Evolutionary conservation across 768 basidiomycete species (phyloP).

Genomic region (Trametes cinnabarina): DNA sequence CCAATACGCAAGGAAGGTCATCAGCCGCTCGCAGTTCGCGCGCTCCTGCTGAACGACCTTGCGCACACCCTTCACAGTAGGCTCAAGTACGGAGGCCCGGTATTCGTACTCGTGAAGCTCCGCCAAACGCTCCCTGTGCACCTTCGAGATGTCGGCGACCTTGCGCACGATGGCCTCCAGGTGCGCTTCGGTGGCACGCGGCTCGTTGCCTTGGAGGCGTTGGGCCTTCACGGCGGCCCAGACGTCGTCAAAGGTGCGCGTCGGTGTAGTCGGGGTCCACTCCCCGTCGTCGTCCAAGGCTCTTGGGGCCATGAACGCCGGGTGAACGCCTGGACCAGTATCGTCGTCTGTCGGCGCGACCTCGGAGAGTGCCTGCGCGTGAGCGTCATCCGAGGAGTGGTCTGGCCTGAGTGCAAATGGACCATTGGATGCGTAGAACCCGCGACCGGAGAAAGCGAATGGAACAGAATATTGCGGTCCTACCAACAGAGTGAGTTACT

Average conservation of each 20-base stretch:
- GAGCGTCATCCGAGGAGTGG: neutral
- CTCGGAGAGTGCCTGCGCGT: neutral
- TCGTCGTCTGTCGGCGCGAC: no score
- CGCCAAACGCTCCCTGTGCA: neutral
- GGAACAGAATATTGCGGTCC: no score
- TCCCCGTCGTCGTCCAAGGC: neutral
- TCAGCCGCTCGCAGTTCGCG: slow-evolving; percentile 4
- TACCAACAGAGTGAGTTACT: no score
- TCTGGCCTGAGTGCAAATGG: no score
- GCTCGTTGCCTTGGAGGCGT: neutral
- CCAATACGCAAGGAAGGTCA: slow-evolving; percentile 1
- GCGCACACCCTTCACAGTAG: neutral
- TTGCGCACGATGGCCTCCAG: slow-evolving; percentile 1
- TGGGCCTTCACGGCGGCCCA: no score
- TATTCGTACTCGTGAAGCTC: neutral
- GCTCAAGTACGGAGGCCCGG: no score
- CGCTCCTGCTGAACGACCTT: slow-evolving; percentile 11
- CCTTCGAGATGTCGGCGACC: slow-evolving; percentile 3
- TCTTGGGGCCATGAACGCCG: no score
- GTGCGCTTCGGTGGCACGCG: neutral
- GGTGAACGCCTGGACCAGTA: no score
- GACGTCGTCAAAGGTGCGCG: neutral
- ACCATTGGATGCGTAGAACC: no score
- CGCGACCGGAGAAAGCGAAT: no score
- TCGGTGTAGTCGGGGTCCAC: neutral